Evolutionary conservation across 139 green algal species (phyloP).

Genomic region (Spirogloea muscicola): DNA sequence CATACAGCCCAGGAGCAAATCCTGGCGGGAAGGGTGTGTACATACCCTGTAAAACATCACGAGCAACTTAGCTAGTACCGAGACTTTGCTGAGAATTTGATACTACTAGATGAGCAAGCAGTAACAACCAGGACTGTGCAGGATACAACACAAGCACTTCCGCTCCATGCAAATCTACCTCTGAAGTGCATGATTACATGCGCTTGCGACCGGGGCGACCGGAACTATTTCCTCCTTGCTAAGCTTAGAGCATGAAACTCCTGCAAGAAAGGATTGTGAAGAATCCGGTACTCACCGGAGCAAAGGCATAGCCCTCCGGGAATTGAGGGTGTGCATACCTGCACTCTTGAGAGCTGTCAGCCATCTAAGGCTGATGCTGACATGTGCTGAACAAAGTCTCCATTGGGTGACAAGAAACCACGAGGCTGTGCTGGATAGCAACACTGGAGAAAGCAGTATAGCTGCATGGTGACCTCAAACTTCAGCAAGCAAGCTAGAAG

Average conservation of each 20-base stretch:
- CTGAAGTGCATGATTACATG: slow-evolving; percentile 2
- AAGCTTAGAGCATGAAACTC: too few species aligned
- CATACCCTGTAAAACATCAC: neutral
- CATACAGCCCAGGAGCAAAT: neutral
- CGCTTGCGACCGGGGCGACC: too few species aligned
- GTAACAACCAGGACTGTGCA: neutral
- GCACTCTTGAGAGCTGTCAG: too few species aligned
- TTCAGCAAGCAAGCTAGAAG: neutral
- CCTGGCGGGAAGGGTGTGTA: neutral
- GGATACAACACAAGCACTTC: neutral
- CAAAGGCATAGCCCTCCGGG: too few species aligned
- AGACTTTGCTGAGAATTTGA: neutral
- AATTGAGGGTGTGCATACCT: too few species aligned
- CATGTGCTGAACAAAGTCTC: too few species aligned
- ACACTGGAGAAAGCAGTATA: neutral
- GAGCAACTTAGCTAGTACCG: neutral
- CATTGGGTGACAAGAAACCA: too few species aligned
- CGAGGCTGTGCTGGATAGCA: neutral
- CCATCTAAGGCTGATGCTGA: too few species aligned
- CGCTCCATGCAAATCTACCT: neutral
- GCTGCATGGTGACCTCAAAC: neutral
- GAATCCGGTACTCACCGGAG: too few species aligned
- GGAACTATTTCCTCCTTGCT: too few species aligned
- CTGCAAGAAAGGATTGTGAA: too few species aligned
- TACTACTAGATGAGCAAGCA: neutral